Percentiles rank a stretch among this genome's conserved stretches.
Evolutionary conservation across 345 rosid species (phyloP).

Genomic region (Aethionema arabicum): DNA sequence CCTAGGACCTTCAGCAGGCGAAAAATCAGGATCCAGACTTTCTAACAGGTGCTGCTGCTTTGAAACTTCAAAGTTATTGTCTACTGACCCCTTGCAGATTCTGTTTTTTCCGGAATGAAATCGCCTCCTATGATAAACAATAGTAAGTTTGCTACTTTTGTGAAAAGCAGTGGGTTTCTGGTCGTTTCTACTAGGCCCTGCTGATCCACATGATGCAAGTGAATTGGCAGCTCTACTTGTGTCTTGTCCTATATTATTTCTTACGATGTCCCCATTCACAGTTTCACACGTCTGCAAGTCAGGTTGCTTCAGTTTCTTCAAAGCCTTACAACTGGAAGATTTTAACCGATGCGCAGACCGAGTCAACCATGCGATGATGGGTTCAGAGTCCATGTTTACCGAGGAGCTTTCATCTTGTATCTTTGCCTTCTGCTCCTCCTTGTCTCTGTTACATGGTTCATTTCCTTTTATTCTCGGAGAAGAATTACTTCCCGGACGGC

Average conservation of each 20-base stretch:
- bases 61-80: conserved; percentile 22
- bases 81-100: conserved; percentile 25
- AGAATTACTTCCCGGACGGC: conserved; percentile 37
- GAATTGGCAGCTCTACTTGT: conserved; percentile 37
- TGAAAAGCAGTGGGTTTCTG: conserved; percentile 36
- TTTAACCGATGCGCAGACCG: conserved; percentile 56
- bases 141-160: conserved; percentile 50
- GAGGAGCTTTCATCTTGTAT: conserved; percentile 52
- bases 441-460: conserved; percentile 41
- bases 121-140: conserved; percentile 82
- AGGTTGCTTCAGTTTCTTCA: conserved; percentile 53
- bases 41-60: conserved; percentile 33
- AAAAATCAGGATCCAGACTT: conserved; percentile 40
- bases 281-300: conserved; percentile 34
- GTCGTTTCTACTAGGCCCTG: conserved; percentile 39
- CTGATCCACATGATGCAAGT: conserved; percentile 36
- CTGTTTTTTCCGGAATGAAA: conserved; percentile 46
- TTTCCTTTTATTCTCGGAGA: conserved; percentile 41
- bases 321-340: conserved; percentile 52
- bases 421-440: conserved; percentile 40
- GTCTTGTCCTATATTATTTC: conserved; percentile 32
- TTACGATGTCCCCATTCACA: conserved; percentile 35
- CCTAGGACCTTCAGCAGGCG: conserved; percentile 45
- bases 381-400: conserved; percentile 73
- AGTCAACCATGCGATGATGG: conserved; percentile 90